Evolutionary conservation across 2,329 filamentous ascomycete genomes (phyloP).

Genomic region (Rhynchosporium graminicola): DNA sequence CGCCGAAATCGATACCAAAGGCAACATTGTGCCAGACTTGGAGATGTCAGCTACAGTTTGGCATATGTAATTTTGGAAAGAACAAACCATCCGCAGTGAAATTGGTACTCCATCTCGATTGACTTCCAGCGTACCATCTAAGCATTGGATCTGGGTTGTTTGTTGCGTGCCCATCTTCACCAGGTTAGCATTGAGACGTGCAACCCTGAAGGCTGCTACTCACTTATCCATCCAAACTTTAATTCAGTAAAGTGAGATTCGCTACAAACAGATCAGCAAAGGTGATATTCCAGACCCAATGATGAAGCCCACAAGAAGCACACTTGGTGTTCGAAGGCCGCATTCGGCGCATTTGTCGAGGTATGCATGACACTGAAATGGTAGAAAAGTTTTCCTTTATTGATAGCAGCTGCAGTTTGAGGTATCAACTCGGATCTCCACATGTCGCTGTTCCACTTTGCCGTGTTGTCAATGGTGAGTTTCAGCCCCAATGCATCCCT

Average conservation of each 20-base stretch:
- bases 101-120: constrained; percentile 62
- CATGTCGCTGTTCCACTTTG: constrained; percentile 73
- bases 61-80: neutral
- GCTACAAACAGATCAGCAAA: constrained; percentile 21
- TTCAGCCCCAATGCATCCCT: constrained; percentile 64
- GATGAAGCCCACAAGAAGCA: constrained; percentile 46
- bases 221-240: constrained; percentile 65
- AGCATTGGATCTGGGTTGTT: constrained; percentile 54
- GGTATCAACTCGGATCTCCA: constrained; percentile 74
- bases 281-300: too few relatives aligned
- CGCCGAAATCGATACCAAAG: constrained; percentile 71
- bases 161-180: constrained; percentile 32
- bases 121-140: constrained; percentile 63
- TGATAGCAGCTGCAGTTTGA: constrained; percentile 66
- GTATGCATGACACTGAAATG: constrained; percentile 68
- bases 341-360: constrained; percentile 58
- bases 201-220: constrained; percentile 25
- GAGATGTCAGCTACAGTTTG: neutral
- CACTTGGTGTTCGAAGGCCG: constrained; percentile 65
- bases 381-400: constrained; percentile 66
- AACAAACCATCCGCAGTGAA: constrained; percentile 51
- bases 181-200: neutral
- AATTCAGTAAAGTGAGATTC: constrained; percentile 74
- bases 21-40: constrained; percentile 72
- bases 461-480: constrained; percentile 63